Base-by-base conservation (phyloP, 306 rosid genomes). In the Casuarina cunninghamiana region DNA sequence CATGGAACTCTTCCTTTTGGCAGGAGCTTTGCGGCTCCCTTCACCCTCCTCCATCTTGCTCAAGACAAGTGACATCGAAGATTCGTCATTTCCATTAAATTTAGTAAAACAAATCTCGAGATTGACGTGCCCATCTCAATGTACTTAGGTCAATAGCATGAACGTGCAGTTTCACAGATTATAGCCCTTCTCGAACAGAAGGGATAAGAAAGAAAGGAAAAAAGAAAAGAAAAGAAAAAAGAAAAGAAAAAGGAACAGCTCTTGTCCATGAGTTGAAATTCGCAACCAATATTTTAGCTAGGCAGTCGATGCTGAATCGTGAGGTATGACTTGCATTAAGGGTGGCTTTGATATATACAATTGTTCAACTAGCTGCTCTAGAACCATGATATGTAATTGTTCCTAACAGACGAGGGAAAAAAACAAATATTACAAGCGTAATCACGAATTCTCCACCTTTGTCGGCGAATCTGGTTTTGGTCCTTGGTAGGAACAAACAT, bases 31-130 rank as follows among this genome's bases (percentile, higher is more conserved):
- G 55, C 45, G 75, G 50, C 68, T 54, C 1, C 41, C 46, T 62
- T 46, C 55, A 48, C 39, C 62, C 42, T 46, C 76, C 82, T 53
- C 71, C 46, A 35, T 6, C 43, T 65, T 53, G 71, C 39, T 75
- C 60, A 48, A 41, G 74, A 17, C 44, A 21, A 68, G 38, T 57
- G 32, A 46, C 50, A 46, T 6, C 10, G 2, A 11, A 46, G 50
- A 46, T 9, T 46, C 7, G 2, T 8, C 10, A 46, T 46, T 46
- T 46, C 10, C 50, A 46, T 46, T 9, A 46, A 6, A 46, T 46
- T 6, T 7, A 5, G 8, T 44, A 44, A 44, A 44, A 10, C 48
- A 0, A 19, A 35, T 19, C 35, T 55, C 10, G 62, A 55, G 10
- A 55, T 55, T 7, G 61, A 26, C 32, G 32, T 26, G 32, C 32